Conservation (phyloP, 2,329 filamentous ascomycete species). For the Pseudogymnoascus sp. region DNA sequence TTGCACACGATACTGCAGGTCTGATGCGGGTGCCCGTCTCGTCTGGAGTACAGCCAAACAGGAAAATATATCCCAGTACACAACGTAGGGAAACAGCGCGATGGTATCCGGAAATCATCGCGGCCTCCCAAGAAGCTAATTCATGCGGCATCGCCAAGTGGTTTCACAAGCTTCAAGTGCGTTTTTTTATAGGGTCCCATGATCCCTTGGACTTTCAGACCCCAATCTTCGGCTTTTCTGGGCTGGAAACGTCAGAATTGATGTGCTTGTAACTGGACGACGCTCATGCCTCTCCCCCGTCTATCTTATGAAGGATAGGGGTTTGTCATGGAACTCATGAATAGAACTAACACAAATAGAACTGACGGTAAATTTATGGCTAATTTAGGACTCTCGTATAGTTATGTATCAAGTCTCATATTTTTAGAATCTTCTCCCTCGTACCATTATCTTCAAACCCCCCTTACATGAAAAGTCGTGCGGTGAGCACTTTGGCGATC, state of each 20-base stretch:
- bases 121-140: background rate
- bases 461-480: background rate
- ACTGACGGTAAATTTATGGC: background rate
- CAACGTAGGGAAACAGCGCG: background rate
- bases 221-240: background rate
- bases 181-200: background rate
- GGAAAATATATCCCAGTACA: background rate
- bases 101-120: background rate
- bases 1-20: background rate
- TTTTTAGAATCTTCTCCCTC: background rate
- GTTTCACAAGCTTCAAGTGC: background rate
- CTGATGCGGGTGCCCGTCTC: background rate
- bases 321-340: background rate
- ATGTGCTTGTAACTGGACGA: background rate
- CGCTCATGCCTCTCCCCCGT: background rate
- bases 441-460: background rate
- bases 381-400: background rate
- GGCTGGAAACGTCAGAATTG: background rate
- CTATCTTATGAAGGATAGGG: background rate
- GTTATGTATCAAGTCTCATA: background rate
- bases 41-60: background rate
- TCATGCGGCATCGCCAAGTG: background rate
- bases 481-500: background rate
- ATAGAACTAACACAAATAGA: background rate
- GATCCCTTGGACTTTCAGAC: background rate